These are phyloP conservation scores for Chlamydomonas reinhardtii DNA, from an alignment of 163 green algal species.

Conservation along the genomic window DNA sequence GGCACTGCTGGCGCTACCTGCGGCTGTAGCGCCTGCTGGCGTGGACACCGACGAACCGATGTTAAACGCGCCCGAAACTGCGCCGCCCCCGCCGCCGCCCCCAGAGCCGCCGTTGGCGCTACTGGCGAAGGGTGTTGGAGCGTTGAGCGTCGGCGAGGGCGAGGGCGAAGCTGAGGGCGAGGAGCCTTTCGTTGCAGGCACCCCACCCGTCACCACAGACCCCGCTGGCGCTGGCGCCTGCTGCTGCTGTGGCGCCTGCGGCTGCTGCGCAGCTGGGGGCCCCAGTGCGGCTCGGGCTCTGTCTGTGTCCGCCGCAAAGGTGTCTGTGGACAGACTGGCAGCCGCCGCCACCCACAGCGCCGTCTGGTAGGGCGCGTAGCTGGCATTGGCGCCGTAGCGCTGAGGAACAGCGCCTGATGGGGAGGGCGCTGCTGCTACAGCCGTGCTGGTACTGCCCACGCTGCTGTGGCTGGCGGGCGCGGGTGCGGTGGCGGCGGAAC, in stretches of 20 bases:
- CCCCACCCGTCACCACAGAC: no score
- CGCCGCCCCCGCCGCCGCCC: no score
- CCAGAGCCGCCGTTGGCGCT: no score
- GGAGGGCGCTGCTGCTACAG: neutral
- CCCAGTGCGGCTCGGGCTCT: neutral
- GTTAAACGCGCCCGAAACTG: no score
- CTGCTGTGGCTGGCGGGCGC: neutral
- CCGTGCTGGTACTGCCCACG: neutral
- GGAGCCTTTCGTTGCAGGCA: neutral
- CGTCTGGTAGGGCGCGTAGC: constrained; percentile 26
- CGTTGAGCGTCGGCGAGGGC: no score
- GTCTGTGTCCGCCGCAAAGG: neutral
- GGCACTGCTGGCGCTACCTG: no score
- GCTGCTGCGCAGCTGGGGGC: no score
- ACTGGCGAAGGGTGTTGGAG: neutral
- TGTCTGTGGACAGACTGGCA: neutral
- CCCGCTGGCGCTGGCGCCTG: no score
- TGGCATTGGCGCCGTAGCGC: constrained; percentile 10
- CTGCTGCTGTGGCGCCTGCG: neutral
- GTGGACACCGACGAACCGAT: no score
- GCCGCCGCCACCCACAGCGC: neutral
- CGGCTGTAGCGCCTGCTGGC: neutral
- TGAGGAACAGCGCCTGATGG: neutral
- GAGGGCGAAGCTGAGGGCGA: no score
- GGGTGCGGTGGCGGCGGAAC: neutral